Conservation (phyloP, 441 rosid genomes). For the Capsella rubella region DNA sequence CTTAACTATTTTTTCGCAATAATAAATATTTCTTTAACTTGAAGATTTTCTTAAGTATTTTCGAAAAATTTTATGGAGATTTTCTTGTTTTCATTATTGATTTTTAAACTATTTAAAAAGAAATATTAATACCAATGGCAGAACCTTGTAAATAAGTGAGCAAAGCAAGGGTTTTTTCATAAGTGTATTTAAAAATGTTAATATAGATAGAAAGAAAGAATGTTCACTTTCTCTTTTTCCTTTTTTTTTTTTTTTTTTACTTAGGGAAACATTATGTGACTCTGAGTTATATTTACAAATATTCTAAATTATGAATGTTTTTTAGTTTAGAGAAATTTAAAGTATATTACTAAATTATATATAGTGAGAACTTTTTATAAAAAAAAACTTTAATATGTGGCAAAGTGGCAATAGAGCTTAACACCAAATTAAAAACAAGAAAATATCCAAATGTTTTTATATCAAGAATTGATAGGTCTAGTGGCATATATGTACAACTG, state of each 20-base stretch:
- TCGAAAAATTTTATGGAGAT: no score
- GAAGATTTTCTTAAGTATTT: no score
- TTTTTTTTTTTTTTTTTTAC: slow-evolving; percentile 6
- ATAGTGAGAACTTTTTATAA: neutral
- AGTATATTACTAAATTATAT: neutral
- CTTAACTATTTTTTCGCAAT: no score
- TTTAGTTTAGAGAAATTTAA: neutral
- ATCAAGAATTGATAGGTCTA: slow-evolving; percentile 17
- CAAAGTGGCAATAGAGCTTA: neutral
- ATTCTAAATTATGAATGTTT: slow-evolving; percentile 6
- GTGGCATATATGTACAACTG: slow-evolving; percentile 15
- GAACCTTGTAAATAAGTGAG: no score
- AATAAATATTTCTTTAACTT: no score
- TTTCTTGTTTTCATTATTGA: no score
- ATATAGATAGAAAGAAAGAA: slow-evolving; percentile 27
- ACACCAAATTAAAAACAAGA: neutral
- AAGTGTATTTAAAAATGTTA: no score
- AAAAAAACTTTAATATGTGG: neutral
- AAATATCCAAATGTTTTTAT: slow-evolving; percentile 32
- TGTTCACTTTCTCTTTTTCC: slow-evolving; percentile 18
- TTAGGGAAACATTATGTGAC: slow-evolving; percentile 19
- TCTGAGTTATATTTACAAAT: neutral
- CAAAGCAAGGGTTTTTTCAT: no score
- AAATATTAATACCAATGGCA: no score
- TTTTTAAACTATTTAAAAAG: no score